Evolutionary conservation across 2,329 filamentous ascomycete genomes (phyloP).

Genomic region (Chaetomiaceae sp.): DNA sequence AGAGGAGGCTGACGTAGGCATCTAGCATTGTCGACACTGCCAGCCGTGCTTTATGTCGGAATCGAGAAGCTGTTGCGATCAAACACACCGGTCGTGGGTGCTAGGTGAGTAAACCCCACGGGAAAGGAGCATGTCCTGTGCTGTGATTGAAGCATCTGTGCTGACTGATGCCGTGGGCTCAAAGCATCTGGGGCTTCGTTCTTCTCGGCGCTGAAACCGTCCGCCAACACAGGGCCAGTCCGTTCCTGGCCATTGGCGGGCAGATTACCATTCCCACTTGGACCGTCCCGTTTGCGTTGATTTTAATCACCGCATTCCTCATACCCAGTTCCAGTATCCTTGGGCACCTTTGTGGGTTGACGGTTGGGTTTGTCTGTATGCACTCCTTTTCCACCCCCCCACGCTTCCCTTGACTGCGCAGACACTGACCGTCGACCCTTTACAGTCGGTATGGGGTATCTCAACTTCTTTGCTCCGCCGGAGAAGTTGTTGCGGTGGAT

Average conservation of each 20-base stretch:
- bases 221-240: constrained; percentile 77
- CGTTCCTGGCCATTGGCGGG: constrained; percentile 62
- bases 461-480: constrained; percentile 84
- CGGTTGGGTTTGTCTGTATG: constrained; percentile 81
- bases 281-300: constrained; percentile 77
- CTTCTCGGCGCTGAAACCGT: constrained; percentile 81
- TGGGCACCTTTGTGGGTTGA: constrained; percentile 80
- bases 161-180: constrained; percentile 3
- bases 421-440: constrained; percentile 22
- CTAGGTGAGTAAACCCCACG: constrained; percentile 57
- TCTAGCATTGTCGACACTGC: constrained; percentile 71
- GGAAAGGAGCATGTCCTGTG: constrained; percentile 1
- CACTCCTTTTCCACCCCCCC: constrained; percentile 18
- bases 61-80: constrained; percentile 69
- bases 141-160: background rate
- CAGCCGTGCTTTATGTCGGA: constrained; percentile 74
- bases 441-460: constrained; percentile 76
- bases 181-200: constrained; percentile 87
- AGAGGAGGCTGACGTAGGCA: constrained; percentile 3
- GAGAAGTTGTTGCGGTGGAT: constrained; percentile 85
- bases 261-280: constrained; percentile 76
- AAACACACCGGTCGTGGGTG: constrained; percentile 73
- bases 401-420: background rate
- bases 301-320: constrained; percentile 70
- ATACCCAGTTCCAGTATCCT: constrained; percentile 78